Percentiles rank a stretch among this genome's conserved stretches.
phyloP scores from a whole-genome alignment of 495 filamentous ascomycete genomes.

The Friedmanniomyces endolithicus region DNA sequence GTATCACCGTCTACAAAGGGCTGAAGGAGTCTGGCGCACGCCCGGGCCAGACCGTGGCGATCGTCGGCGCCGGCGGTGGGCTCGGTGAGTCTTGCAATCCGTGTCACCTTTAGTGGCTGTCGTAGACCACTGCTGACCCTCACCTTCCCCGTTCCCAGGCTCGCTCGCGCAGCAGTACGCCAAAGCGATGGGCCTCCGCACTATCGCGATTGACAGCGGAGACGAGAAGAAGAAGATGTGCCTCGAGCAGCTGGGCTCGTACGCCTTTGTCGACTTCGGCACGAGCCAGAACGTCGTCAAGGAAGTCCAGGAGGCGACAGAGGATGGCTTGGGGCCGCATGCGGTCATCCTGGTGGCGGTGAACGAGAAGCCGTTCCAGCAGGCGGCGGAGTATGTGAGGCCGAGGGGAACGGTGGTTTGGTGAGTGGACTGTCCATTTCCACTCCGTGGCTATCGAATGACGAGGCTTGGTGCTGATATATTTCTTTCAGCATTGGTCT shows the following conservation, averaged over 20 bases:
- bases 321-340: constrained; percentile 71
- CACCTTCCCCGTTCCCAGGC: too few relatives aligned
- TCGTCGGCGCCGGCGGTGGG: constrained; percentile 82
- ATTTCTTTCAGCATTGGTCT: constrained; percentile 55
- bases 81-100: too few relatives aligned
- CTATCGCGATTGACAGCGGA: constrained; percentile 68
- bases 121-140: too few relatives aligned
- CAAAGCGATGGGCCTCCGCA: constrained; percentile 71
- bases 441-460: too few relatives aligned
- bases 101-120: too few relatives aligned
- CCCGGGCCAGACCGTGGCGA: constrained; percentile 68
- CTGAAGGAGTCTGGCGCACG: constrained; percentile 66
- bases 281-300: constrained; percentile 61
- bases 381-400: constrained; percentile 49
- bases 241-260: constrained; percentile 49
- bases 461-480: too few relatives aligned
- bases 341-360: constrained; percentile 79
- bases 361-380: constrained; percentile 84
- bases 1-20: constrained; percentile 89
- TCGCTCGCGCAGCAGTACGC: constrained; percentile 76
- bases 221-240: constrained; percentile 64
- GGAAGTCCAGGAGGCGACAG: constrained; percentile 65
- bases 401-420: constrained; percentile 2
- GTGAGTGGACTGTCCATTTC: not conserved
- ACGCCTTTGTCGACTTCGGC: constrained; percentile 65